Percentiles rank a stretch among this genome's conserved stretches.
Conservation (phyloP, 345 rosid genomes). For the Erysimum cheiranthoides region DNA sequence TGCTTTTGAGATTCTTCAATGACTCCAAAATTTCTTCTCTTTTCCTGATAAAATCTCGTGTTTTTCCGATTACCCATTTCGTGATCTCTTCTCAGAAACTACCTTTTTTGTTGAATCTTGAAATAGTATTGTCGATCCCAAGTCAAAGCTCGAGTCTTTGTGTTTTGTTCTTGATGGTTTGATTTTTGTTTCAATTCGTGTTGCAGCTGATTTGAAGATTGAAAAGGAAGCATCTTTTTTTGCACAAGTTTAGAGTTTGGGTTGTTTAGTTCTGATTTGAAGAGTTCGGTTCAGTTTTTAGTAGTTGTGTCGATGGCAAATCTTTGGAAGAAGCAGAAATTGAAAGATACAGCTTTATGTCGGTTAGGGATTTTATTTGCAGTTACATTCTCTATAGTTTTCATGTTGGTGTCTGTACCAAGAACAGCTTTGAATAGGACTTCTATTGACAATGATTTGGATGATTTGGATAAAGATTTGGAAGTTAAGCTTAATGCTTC, state of each 20-base stretch:
- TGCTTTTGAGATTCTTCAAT: constrained; percentile 28
- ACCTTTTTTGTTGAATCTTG: constrained; percentile 2
- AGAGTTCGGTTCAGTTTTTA: constrained; percentile 3
- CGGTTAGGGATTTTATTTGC: constrained; percentile 57
- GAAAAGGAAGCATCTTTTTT: constrained; percentile 4
- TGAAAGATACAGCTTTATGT: constrained; percentile 59
- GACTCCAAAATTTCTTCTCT: constrained; percentile 6
- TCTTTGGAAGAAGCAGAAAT: constrained; percentile 62
- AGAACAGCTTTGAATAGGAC: constrained; percentile 49
- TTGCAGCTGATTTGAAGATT: constrained; percentile 21
- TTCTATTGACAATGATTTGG: constrained; percentile 40
- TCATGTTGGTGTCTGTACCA: constrained; percentile 58
- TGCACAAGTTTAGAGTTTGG: neutral
- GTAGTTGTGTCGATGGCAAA: constrained; percentile 56
- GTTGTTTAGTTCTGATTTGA: constrained; percentile 1
- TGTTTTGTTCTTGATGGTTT: constrained; percentile 10
- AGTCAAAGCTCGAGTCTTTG: constrained; percentile 31
- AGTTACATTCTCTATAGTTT: constrained; percentile 60
- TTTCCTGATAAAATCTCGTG: neutral
- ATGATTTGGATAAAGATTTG: constrained; percentile 33
- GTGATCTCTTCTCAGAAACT: constrained; percentile 1
- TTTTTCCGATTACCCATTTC: constrained; percentile 26
- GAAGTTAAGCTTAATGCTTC: constrained; percentile 36
- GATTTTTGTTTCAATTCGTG: constrained; percentile 17
- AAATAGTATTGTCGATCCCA: constrained; percentile 4